Evolutionary conservation across 1,284 basidiomycete species (phyloP), one percentile per base, ranked within the genome.

Genomic region (Amylostereum chailletii): DNA sequence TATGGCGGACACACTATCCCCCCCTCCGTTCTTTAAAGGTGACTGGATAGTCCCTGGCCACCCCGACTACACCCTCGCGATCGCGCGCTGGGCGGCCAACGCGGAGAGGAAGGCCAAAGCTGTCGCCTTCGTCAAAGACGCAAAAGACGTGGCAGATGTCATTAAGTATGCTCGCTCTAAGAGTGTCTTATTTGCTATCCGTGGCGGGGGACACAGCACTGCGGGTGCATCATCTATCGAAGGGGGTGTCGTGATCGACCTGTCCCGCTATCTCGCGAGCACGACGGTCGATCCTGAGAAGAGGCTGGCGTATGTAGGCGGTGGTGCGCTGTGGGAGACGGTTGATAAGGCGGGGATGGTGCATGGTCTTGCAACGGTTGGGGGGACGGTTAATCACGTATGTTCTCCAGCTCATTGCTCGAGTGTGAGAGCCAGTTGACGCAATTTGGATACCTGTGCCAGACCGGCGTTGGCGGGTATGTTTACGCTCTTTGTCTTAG

Each of bases 161-260:
- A 61, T 81, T 55, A 56, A 61, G 19, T 76, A 68, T 46, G 74
- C 75, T 1, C 60, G 60, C 34, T 55, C 57, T 4, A 65, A 69
- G 37, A 54, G 56, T 11, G 58, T 75, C 2, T 66, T 69, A 11
- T 57, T 81, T 5, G 72, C 72, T 5, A 68, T 81, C 42, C 65
- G 68, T 27, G 71, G 77, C 30, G 79, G 79, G 30, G 79, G 78
- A 1, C 79, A 81, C 55, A 75, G 66, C 44, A 59, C 73, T 40
- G 64, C 70, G 10, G 75, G 72, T 6, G 69, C 75, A 8, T 77
- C 74, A 3, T 79, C 77, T 1, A 63, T 62, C 8, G 72, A 76
- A 38, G 71, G 65, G 36, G 77, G 79, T 7, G 64, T 82, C 4
- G 77, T 82, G n/a, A 70, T 83, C 51, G 79, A 82, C 57, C 66